phyloP scores from a whole-genome alignment of 148 eudicot genomes.

The Hydrangea macrophylla region DNA sequence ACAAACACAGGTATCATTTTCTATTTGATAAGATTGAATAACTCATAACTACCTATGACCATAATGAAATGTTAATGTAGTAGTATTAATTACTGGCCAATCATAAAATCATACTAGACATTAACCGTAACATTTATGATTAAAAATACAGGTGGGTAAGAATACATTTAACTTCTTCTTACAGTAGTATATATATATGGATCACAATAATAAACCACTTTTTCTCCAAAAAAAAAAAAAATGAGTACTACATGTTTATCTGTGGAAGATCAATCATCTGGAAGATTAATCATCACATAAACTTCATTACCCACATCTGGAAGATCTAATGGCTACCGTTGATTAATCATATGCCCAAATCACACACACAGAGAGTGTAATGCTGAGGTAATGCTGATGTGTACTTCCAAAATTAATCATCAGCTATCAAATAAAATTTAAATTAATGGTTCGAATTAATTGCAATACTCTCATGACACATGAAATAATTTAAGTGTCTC shows the following conservation, averaged over 20 bases:
- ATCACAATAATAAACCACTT: neutral
- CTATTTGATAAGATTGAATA: constrained; percentile 4
- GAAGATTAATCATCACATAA: constrained; percentile 4
- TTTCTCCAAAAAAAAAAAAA: neutral
- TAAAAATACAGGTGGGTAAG: neutral
- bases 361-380: too few relatives aligned
- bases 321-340: neutral
- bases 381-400: too few relatives aligned
- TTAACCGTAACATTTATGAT: constrained; percentile 6
- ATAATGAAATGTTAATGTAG: neutral
- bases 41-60: neutral
- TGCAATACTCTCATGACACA: too few relatives aligned
- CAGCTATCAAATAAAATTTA: too few relatives aligned
- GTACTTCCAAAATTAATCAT: too few relatives aligned
- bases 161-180: neutral
- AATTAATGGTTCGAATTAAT: too few relatives aligned
- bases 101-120: neutral
- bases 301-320: neutral
- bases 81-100: neutral
- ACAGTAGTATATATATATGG: too few relatives aligned
- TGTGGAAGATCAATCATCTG: too few relatives aligned
- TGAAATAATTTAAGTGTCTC: too few relatives aligned
- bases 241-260: neutral
- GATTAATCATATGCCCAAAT: constrained; percentile 4
- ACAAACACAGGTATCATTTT: neutral